Conservation (phyloP, 176 grass and related monocot species). For the Musa itinerans region DNA sequence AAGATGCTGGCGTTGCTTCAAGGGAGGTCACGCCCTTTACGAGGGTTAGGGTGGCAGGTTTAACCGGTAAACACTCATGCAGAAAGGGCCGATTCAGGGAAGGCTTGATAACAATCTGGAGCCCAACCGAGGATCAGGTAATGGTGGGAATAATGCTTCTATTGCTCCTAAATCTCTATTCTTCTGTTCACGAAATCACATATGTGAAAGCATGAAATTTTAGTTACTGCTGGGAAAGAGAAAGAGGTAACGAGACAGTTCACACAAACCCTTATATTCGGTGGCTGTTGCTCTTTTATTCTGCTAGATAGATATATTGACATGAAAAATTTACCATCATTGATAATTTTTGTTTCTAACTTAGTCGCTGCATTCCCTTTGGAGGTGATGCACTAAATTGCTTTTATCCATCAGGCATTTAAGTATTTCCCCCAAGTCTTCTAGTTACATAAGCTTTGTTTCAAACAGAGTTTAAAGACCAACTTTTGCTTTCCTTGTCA, state of each 20-base stretch:
- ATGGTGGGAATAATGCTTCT: not conserved
- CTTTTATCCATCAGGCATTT: too few relatives aligned
- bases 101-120: constrained; percentile 86
- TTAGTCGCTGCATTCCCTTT: too few relatives aligned
- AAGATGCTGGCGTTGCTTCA: constrained; percentile 53
- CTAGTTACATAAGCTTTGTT: not conserved
- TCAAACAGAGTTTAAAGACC: not conserved
- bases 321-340: too few relatives aligned
- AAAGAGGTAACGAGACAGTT: not conserved
- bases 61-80: constrained; percentile 42
- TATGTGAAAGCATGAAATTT: not conserved
- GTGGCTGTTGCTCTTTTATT: not conserved
- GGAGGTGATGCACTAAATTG: too few relatives aligned
- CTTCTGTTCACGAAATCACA: not conserved
- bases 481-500: not conserved
- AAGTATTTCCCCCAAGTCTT: not conserved
- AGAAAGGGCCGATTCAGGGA: constrained; percentile 38
- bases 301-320: too few relatives aligned
- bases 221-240: not conserved
- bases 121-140: constrained; percentile 81
- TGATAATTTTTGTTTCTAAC: too few relatives aligned
- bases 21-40: constrained; percentile 80
- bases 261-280: not conserved
- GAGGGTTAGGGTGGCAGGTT: constrained; percentile 69
- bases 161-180: not conserved